Evolutionary conservation across 768 basidiomycete genomes (phyloP).

Genomic region (Lactarius akahatsu): DNA sequence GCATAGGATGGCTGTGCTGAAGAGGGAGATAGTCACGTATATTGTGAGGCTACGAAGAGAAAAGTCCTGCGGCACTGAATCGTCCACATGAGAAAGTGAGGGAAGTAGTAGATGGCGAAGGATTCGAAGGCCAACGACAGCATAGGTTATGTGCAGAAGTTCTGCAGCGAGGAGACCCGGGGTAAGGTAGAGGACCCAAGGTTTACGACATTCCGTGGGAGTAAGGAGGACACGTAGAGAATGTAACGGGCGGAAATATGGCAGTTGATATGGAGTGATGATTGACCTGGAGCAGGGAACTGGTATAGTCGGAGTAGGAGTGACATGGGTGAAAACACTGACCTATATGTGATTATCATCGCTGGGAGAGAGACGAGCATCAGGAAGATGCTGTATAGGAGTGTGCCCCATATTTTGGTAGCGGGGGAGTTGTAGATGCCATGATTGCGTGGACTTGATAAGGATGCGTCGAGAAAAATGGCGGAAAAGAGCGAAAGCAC

Average conservation of each 20-base stretch:
- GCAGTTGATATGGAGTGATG: conserved; percentile 76
- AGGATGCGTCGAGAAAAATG: conserved; percentile 55
- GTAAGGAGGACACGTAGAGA: conserved; percentile 73
- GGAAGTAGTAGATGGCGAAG: conserved; percentile 59
- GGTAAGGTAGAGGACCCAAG: conserved; percentile 80
- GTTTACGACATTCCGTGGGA: conserved; percentile 73
- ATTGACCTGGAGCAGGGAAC: conserved; percentile 54
- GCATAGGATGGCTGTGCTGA: conserved; percentile 60
- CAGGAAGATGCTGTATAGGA: conserved; percentile 62
- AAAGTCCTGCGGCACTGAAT: conserved; percentile 43
- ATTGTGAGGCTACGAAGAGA: conserved; percentile 51
- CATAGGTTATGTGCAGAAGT: conserved; percentile 45
- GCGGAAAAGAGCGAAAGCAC: conserved; percentile 59
- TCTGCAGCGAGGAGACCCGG: conserved; percentile 58
- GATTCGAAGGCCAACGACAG: conserved; percentile 44
- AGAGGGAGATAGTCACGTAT: conserved; percentile 54
- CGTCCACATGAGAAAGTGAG: conserved; percentile 42
- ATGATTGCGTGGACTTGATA: conserved; percentile 48
- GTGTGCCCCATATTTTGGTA: conserved; percentile 56
- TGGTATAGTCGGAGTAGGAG: not conserved
- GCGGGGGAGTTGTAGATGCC: conserved; percentile 65
- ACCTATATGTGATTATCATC: conserved; percentile 77
- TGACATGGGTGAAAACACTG: conserved; percentile 30
- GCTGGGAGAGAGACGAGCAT: conserved; percentile 69
- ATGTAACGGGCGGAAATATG: conserved; percentile 55